phyloP scores from a whole-genome alignment of 2,329 filamentous ascomycete species.

The Xylariaceae sp. region DNA sequence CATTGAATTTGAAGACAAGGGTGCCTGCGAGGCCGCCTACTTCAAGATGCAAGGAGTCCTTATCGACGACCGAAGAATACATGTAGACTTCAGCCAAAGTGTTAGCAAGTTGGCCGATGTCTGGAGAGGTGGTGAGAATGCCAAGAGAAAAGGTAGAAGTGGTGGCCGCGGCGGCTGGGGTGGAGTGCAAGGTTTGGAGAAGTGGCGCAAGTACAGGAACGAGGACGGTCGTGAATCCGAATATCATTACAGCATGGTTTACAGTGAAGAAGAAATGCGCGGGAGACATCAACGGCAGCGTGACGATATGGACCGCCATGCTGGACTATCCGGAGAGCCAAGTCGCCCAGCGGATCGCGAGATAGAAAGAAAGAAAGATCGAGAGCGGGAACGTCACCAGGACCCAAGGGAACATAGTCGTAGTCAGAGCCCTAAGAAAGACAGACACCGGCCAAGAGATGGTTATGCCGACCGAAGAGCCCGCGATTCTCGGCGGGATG shows the following conservation, averaged over 20 bases:
- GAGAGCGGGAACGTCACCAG: conserved; percentile 35
- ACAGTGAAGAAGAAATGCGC: conserved; percentile 74
- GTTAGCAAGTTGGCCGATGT: conserved; percentile 86
- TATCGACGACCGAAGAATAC: conserved; percentile 96
- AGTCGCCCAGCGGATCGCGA: conserved; percentile 18
- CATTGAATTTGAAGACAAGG: conserved; percentile 93
- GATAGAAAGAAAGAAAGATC: conserved; percentile 23
- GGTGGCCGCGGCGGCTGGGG: conserved; percentile 79
- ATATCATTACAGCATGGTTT: conserved; percentile 77
- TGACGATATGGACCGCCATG: conserved; percentile 42
- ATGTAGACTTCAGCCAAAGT: conserved; percentile 98
- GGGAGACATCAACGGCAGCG: conserved; percentile 54
- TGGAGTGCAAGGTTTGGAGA: conserved; percentile 86
- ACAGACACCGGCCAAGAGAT: conserved; percentile 27
- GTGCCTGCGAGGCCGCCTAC: conserved; percentile 92
- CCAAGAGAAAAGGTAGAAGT: conserved; percentile 65
- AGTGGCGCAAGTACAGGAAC: conserved; percentile 87
- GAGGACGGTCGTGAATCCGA: conserved; percentile 55
- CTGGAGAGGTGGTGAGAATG: conserved; percentile 86
- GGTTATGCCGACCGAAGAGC: conserved; percentile 29
- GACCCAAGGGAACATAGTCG: conserved; percentile 33
- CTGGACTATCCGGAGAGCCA: conserved; percentile 27
- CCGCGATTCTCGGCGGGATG: conserved; percentile 33
- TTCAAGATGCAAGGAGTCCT: conserved; percentile 99
- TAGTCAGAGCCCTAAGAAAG: conserved; percentile 43